Evolutionary conservation across 2,329 filamentous ascomycete genomes (phyloP).

Genomic region (Sodiomyces alkalinus): DNA sequence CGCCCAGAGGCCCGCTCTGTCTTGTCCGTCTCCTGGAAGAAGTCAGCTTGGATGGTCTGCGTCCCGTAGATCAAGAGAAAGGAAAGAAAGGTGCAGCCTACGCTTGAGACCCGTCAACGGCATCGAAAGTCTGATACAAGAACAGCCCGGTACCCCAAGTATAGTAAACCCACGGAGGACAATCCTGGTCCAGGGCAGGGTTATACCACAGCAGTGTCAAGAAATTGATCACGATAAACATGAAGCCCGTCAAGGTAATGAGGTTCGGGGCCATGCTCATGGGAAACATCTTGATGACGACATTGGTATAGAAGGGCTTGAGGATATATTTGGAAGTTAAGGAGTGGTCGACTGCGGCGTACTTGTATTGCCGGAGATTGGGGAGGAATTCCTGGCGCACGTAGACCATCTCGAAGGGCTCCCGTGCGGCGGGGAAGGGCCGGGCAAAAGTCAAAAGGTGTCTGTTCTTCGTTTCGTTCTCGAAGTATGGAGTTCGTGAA

Average conservation of each 20-base stretch:
- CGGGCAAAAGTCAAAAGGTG: no score
- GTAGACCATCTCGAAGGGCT: constrained; percentile 62
- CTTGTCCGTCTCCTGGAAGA: constrained; percentile 57
- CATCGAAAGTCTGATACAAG: constrained; percentile 96
- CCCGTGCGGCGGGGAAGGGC: constrained; percentile 1
- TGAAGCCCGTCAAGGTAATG: constrained; percentile 84
- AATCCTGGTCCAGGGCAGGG: constrained; percentile 85
- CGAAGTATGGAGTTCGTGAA: no score
- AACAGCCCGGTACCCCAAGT: constrained; percentile 84
- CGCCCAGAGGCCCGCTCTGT: constrained; percentile 85
- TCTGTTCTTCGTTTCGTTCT: no score
- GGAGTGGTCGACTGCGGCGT: constrained; percentile 81
- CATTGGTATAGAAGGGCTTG: constrained; percentile 93
- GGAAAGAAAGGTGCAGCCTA: constrained; percentile 39
- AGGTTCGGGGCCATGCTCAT: constrained; percentile 83
- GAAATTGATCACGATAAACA: constrained; percentile 79
- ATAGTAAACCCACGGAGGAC: constrained; percentile 88
- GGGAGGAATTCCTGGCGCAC: constrained; percentile 82
- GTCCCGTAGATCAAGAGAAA: no score
- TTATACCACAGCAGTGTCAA: constrained; percentile 91
- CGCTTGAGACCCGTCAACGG: constrained; percentile 89
- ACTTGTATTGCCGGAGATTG: constrained; percentile 88
- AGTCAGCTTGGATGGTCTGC: neutral
- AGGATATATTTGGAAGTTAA: constrained; percentile 82
- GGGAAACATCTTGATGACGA: constrained; percentile 88